Conservation (phyloP, 2,329 filamentous ascomycete species). For the Penicillium oxalicum region DNA sequence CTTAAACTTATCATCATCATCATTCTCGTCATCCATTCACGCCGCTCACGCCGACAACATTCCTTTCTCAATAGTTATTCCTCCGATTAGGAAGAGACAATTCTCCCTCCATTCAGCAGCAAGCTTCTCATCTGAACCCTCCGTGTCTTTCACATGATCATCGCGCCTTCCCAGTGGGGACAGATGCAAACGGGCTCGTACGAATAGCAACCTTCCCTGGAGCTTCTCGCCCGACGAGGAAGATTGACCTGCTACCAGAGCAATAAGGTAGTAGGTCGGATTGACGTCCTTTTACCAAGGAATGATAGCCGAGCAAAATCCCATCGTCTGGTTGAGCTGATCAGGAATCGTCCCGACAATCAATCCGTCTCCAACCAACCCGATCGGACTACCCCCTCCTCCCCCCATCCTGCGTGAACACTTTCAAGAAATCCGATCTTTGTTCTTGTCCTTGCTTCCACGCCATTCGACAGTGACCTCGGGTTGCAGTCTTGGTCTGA, state of each 20-base stretch:
- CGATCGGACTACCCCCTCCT: slow-evolving; percentile 51
- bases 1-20: slow-evolving; percentile 1
- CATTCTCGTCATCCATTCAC: not conserved
- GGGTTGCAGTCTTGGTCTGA: too few relatives aligned
- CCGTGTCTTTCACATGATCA: too few relatives aligned
- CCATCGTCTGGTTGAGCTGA: slow-evolving; percentile 58
- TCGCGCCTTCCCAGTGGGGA: too few relatives aligned
- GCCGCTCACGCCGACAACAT: not conserved
- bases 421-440: not conserved
- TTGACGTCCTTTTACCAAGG: slow-evolving; percentile 42
- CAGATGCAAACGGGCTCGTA: too few relatives aligned
- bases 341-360: slow-evolving; percentile 58
- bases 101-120: not conserved
- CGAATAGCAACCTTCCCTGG: not conserved
- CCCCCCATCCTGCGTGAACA: slow-evolving; percentile 33
- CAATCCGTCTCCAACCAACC: slow-evolving; percentile 63
- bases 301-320: slow-evolving; percentile 39
- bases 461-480: too few relatives aligned
- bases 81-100: not conserved
- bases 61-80: too few relatives aligned
- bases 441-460: too few relatives aligned
- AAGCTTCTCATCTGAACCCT: too few relatives aligned
- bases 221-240: slow-evolving; percentile 16
- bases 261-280: slow-evolving; percentile 28
- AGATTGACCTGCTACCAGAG: slow-evolving; percentile 24